Base-by-base conservation (phyloP, 148 eudicot genomes). In the Rhododendron simsii region DNA sequence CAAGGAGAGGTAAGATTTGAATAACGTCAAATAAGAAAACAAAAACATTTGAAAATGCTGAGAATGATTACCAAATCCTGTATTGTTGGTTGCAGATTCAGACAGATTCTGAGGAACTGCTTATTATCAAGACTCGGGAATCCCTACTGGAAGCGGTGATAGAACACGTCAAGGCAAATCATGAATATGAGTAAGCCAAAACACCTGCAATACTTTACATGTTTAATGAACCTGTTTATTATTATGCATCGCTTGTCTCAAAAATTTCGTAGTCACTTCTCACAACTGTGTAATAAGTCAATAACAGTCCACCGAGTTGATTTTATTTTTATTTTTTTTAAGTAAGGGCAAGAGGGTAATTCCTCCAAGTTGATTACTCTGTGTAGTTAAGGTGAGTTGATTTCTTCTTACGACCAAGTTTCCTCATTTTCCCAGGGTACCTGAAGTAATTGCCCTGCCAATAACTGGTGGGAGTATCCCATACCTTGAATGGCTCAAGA, bases 71-170 rank as follows among this genome's bases (percentile, higher is more conserved):
- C 47, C 3, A 45, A 67, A 16, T 87, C 23, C 1, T 10, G 12
- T 16, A 47, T 44, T 41, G 73, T 81, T 82, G 81, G 83, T 84
- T 88, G 89, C 95, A 97, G 99, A 91, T 98, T 73, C 96, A 98
- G 73, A 94, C 96, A 81, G 99, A 98, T 90, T 87, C 95, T 5
- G 99, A 98, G 91, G 99, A 95, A 89, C 87, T 98, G 83, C 99
- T 98, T 35, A 95, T 98, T 86, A 94, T 98, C 86, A 98, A 98
- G 89, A 98, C 99, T 39, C 85, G 99, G 92, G 99, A 98, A 86
- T 94, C 99, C 86, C 96, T 98, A 83, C 82, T 98, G 80, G 93
- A 88, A 65, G 96, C 96, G 73, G 89, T 98, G 84, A 95, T 94
- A 5, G 98, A 92, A 93, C 99, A 95, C 86, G 95, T 98, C 86